These are phyloP conservation scores for Besnoitia besnoiti DNA, from an alignment of 169 alveolate species.

Conservation along the genomic window DNA sequence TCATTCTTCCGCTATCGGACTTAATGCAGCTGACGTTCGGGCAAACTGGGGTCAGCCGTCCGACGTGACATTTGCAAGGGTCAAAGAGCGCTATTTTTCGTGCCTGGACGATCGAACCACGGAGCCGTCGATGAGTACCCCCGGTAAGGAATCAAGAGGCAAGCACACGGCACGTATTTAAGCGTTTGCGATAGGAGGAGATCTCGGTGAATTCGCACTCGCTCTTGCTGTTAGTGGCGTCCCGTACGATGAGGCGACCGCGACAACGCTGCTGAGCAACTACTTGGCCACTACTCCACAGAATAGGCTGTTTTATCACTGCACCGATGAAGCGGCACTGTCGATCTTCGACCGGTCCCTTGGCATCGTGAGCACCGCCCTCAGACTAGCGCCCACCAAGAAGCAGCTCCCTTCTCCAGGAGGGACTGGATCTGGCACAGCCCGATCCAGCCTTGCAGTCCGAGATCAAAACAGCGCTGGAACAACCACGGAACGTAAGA, in stretches of 20 bases:
- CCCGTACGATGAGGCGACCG: slow-evolving; percentile 48
- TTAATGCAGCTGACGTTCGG: slow-evolving; percentile 57
- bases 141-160: slow-evolving; percentile 31
- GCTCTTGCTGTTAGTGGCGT: slow-evolving; percentile 58
- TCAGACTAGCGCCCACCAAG: neutral
- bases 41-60: slow-evolving; percentile 64
- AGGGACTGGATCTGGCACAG: slow-evolving; percentile 54
- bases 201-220: slow-evolving; percentile 58
- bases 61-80: slow-evolving; percentile 49
- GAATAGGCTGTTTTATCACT: slow-evolving; percentile 47
- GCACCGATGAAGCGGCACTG: slow-evolving; percentile 65
- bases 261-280: slow-evolving; percentile 32
- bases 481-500: slow-evolving; percentile 58
- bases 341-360: slow-evolving; percentile 49
- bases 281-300: slow-evolving; percentile 39
- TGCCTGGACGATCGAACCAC: slow-evolving; percentile 63
- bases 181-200: slow-evolving; percentile 42
- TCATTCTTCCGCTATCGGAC: slow-evolving; percentile 52
- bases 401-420: neutral
- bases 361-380: slow-evolving; percentile 31
- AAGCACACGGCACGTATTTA: neutral
- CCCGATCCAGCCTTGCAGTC: slow-evolving; percentile 56
- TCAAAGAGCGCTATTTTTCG: slow-evolving; percentile 44
- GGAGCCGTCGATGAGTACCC: slow-evolving; percentile 50
- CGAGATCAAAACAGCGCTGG: slow-evolving; percentile 51